Conservation (phyloP, 768 basidiomycete genomes). For the Hericium alpestre region DNA sequence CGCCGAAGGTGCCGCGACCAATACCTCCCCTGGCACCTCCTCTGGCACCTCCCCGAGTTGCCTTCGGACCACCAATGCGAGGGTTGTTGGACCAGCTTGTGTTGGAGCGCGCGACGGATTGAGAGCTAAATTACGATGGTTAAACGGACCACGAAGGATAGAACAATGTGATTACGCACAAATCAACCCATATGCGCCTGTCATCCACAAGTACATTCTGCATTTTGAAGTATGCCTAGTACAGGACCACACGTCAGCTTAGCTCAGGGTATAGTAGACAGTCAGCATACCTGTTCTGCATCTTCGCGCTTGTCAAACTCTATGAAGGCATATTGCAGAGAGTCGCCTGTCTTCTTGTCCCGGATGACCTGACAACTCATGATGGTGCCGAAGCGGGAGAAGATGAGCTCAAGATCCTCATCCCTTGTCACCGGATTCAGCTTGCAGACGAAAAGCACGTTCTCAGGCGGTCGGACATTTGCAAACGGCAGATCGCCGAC, state of each 20-base stretch:
- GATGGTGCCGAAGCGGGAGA: conserved; percentile 89
- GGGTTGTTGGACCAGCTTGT: conserved; percentile 73
- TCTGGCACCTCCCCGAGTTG: conserved; percentile 25
- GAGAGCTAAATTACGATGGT: conserved; percentile 43
- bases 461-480: conserved; percentile 94
- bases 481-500: conserved; percentile 98
- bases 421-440: conserved; percentile 91
- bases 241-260: not conserved
- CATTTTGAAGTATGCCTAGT: conserved; percentile 97
- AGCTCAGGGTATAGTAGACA: not conserved
- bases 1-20: conserved; percentile 44
- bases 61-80: conserved; percentile 22
- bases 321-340: conserved; percentile 95
- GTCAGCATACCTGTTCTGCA: conserved; percentile 70
- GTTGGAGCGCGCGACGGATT: conserved; percentile 88
- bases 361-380: conserved; percentile 97
- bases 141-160: not conserved
- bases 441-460: conserved; percentile 98
- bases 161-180: conserved; percentile 32
- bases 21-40: conserved; percentile 15
- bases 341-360: conserved; percentile 93
- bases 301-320: conserved; percentile 93
- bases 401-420: conserved; percentile 95
- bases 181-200: conserved; percentile 97
- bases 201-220: conserved; percentile 98